Percentiles rank a stretch among this genome's conserved stretches.
These are phyloP conservation scores for Calonectria honghensis DNA, from an alignment of 2,329 filamentous ascomycete species.

Conservation along the genomic window DNA sequence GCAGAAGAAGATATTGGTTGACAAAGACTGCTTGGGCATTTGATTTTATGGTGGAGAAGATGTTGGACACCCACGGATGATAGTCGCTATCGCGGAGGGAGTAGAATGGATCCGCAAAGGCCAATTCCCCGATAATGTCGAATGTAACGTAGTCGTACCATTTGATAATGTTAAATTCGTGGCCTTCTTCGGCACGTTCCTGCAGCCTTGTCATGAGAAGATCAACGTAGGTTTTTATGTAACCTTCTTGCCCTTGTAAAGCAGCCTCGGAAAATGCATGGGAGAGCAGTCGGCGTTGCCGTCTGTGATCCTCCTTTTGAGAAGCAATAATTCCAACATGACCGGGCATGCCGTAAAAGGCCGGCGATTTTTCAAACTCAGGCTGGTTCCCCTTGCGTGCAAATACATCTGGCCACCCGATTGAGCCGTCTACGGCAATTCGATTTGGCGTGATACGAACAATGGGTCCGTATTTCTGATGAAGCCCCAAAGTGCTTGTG, in stretches of 20 bases:
- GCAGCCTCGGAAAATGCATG: constrained; percentile 1
- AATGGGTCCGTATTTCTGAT: background rate
- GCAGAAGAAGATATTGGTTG: background rate
- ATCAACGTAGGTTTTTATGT: background rate
- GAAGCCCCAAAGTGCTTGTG: background rate
- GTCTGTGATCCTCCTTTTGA: background rate
- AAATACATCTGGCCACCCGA: background rate
- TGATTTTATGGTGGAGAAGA: background rate
- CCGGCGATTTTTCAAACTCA: background rate
- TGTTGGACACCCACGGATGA: background rate
- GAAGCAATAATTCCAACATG: background rate
- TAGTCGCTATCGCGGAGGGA: background rate
- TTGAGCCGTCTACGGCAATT: background rate
- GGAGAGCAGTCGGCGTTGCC: background rate
- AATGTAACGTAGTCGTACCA: background rate
- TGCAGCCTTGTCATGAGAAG: background rate
- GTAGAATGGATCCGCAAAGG: background rate
- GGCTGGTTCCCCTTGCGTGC: background rate
- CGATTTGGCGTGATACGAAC: background rate
- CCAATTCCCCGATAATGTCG: background rate
- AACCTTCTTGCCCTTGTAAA: background rate
- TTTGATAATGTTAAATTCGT: background rate
- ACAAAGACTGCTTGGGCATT: background rate
- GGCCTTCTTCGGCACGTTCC: background rate
- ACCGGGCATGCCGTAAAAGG: background rate